These are phyloP conservation scores for Dipodascus albidus DNA, from an alignment of 805 yeast species.

Conservation along the genomic window DNA sequence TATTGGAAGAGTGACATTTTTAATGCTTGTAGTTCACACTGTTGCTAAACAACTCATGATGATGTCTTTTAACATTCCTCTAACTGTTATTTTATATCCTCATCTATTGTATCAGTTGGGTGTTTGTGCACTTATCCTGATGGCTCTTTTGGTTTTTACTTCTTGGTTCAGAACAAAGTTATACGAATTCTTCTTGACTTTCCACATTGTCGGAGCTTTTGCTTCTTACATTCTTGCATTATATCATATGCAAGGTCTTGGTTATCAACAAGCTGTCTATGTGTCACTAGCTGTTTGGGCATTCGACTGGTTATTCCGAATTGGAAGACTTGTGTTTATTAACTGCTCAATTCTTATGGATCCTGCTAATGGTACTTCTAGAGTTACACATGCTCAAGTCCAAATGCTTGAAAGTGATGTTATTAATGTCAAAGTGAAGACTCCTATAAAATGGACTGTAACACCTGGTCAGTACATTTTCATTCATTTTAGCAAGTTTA, in stretches of 20 bases:
- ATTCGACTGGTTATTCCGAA: constrained; percentile 48
- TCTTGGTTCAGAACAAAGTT: constrained; percentile 35
- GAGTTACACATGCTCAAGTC: constrained; percentile 28
- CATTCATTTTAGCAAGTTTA: constrained; percentile 34
- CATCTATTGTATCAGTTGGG: constrained; percentile 26
- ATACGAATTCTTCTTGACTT: constrained; percentile 48
- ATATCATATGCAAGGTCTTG: constrained; percentile 40
- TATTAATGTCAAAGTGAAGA: constrained; percentile 37
- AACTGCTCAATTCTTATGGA: constrained; percentile 21
- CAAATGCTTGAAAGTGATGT: constrained; percentile 34
- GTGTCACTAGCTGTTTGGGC: constrained; percentile 55
- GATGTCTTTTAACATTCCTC: constrained; percentile 24
- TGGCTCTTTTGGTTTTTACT: constrained; percentile 32
- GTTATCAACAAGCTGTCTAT: constrained; percentile 44
- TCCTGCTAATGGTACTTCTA: constrained; percentile 28
- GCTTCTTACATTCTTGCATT: constrained; percentile 46
- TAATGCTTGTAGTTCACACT: constrained; percentile 37
- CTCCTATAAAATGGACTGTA: constrained; percentile 43
- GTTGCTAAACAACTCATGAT: constrained; percentile 37
- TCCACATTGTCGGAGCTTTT: constrained; percentile 46
- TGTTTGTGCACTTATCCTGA: constrained; percentile 24
- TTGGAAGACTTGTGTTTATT: constrained; percentile 34
- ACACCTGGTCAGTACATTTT: constrained; percentile 55
- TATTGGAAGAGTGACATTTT: constrained; percentile 34
- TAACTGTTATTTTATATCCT: constrained; percentile 24